These are phyloP conservation scores for Diospyros kaki DNA, from an alignment of 148 eudicot genomes.

Conservation along the genomic window DNA sequence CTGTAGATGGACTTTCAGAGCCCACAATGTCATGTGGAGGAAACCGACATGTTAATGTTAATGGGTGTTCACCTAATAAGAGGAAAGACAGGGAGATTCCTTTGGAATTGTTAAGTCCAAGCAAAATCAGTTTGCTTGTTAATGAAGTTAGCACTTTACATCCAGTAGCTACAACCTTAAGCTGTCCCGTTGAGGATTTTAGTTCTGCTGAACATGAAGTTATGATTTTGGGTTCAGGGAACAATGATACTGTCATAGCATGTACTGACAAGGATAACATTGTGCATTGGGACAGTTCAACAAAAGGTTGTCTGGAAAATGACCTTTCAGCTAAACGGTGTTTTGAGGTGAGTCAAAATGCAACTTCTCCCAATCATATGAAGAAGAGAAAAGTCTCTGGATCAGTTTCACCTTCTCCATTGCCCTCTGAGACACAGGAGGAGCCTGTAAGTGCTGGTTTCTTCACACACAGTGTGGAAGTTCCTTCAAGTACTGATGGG, in stretches of 20 bases:
- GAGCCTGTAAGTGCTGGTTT: constrained; percentile 16
- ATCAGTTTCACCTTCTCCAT: constrained; percentile 16
- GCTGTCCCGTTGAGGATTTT: constrained; percentile 18
- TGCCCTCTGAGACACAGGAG: constrained; percentile 26
- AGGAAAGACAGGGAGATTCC: constrained; percentile 31
- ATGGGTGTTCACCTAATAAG: constrained; percentile 27
- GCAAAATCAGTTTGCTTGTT: constrained; percentile 10
- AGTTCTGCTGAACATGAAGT: constrained; percentile 22
- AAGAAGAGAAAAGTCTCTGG: constrained; percentile 38
- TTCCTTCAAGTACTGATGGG: constrained; percentile 14
- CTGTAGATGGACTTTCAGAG: constrained; percentile 20
- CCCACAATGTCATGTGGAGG: constrained; percentile 12
- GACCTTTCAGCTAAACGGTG: constrained; percentile 9
- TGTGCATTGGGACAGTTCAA: constrained; percentile 11
- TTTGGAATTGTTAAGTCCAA: constrained; percentile 18
- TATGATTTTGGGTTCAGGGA: constrained; percentile 20
- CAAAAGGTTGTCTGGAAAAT: constrained; percentile 16
- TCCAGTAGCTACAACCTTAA: constrained; percentile 15
- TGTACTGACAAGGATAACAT: constrained; percentile 9
- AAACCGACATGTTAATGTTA: constrained; percentile 14
- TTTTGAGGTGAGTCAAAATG: constrained; percentile 22
- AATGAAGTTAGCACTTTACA: constrained; percentile 11
- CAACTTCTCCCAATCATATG: constrained; percentile 15
- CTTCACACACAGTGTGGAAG: constrained; percentile 13
- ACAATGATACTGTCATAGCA: constrained; percentile 13